Conservation (phyloP, 2,329 filamentous ascomycete species). For the Dothistroma pini region DNA sequence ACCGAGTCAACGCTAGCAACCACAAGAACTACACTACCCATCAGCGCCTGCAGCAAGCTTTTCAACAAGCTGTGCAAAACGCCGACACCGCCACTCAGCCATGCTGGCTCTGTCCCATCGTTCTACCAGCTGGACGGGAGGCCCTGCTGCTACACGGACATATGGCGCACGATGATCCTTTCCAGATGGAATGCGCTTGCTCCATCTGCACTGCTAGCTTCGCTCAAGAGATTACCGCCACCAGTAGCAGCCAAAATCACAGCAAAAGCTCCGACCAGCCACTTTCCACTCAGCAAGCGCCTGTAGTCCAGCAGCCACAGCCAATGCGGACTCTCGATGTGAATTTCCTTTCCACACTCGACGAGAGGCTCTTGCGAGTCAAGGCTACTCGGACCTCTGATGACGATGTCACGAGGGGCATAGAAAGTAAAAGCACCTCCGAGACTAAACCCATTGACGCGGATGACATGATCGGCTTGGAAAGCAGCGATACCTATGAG, state of each 20-base stretch:
- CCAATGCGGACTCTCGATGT: background rate
- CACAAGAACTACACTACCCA: background rate
- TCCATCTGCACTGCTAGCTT: background rate
- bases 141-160: background rate
- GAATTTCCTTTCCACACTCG: background rate
- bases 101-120: background rate
- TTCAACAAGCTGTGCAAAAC: background rate
- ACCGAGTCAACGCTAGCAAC: background rate
- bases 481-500: background rate
- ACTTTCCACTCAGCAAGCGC: background rate
- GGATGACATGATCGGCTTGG: background rate
- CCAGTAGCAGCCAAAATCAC: background rate
- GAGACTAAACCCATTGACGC: background rate
- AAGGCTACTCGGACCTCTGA: background rate
- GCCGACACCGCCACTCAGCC: too few species aligned
- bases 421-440: background rate
- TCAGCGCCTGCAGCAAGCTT: background rate
- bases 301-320: background rate
- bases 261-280: background rate
- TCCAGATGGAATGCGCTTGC: background rate
- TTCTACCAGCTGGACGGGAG: background rate
- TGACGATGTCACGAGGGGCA: background rate
- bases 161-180: background rate
- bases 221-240: background rate
- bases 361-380: background rate